phyloP scores from a whole-genome alignment of 176 grass and related monocot genomes.

The Carex cristatella region DNA sequence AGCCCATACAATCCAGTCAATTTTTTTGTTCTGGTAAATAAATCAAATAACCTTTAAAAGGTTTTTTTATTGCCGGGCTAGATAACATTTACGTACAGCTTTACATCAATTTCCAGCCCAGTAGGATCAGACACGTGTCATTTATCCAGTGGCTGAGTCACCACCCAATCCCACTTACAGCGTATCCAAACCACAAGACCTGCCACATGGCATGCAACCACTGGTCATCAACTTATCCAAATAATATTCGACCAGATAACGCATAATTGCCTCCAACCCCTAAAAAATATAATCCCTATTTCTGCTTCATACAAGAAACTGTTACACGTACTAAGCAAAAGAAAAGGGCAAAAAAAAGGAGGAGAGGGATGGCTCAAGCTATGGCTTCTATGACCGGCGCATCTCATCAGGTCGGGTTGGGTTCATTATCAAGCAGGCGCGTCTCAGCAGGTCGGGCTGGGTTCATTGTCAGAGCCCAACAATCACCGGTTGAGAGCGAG shows the following conservation, averaged over 20 bases:
- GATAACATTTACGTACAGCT: not conserved
- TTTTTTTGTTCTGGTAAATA: not conserved
- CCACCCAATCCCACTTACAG: constrained; percentile 33
- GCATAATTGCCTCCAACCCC: constrained; percentile 18
- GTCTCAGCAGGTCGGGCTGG: constrained; percentile 26
- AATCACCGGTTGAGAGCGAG: constrained; percentile 37
- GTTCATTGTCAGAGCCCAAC: constrained; percentile 37
- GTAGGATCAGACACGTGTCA: constrained; percentile 25
- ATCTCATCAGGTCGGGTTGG: constrained; percentile 24
- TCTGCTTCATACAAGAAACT: constrained; percentile 8
- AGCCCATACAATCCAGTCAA: not conserved
- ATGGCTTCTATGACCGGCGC: constrained; percentile 92
- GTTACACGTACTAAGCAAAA: not conserved
- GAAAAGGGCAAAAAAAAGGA: not conserved
- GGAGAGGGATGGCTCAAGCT: constrained; percentile 61
- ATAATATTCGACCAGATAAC: constrained; percentile 42
- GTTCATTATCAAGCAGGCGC: constrained; percentile 21
- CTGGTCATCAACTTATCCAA: constrained; percentile 62
- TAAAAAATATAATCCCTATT: constrained; percentile 36
- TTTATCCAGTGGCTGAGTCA: not conserved
- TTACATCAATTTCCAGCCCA: not conserved
- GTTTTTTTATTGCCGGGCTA: not conserved
- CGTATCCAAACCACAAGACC: not conserved
- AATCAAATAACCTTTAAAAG: not conserved
- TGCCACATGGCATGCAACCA: constrained; percentile 31